Evolutionary conservation across 495 filamentous ascomycete species (phyloP), one percentile per base, ranked within the genome.

Genomic region (Apodospora peruviana): DNA sequence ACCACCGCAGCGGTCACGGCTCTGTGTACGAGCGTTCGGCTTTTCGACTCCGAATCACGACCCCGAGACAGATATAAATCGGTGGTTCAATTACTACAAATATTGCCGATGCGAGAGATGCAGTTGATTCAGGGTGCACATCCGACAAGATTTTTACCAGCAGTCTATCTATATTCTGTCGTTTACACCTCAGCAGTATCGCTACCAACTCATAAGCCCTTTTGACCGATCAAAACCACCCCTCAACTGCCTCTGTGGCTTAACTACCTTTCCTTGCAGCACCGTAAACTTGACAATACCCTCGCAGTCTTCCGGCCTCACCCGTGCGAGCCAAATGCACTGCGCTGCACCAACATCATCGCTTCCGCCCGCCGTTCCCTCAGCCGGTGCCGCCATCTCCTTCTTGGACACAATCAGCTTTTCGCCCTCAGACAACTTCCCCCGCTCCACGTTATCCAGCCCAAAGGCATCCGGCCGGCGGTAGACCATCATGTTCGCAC

Each of bases 281-380:
- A 98, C 80, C 1, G 94, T 97, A 65, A 84, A 94, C 64, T 81
- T 78, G 35, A 98, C 82, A 44, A 98, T 85, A 47, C 90, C 90
- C 76, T 96, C 93, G 50, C 94, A 95, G 60, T 98, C 90, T 71
- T 93, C 88, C 2, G 94, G 93, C 59, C 77, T 65, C 9, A 98
- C 84, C 25, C 91, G 75, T 32, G 91, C 93, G 20, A 98, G 71
- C 93, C 93, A 98, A 52, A 98, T 91, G 44, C 90, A 91, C 72
- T 96, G 90, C 45, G 77, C 80, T 1, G 87, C 90, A 20, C 83
- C 78, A 21, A 80, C 75, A 29, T 74, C 64, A 4, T 68, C 68
- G 24, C 64, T 71, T n/a, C n/a, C n/a, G 14, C 52, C 66, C 20
- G 39, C 56, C 34, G 58, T 63, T n/a, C n/a, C n/a, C 20, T 60